These are phyloP conservation scores for Bipolaris victoriae DNA, from an alignment of 2,329 filamentous ascomycete genomes.

Conservation along the genomic window DNA sequence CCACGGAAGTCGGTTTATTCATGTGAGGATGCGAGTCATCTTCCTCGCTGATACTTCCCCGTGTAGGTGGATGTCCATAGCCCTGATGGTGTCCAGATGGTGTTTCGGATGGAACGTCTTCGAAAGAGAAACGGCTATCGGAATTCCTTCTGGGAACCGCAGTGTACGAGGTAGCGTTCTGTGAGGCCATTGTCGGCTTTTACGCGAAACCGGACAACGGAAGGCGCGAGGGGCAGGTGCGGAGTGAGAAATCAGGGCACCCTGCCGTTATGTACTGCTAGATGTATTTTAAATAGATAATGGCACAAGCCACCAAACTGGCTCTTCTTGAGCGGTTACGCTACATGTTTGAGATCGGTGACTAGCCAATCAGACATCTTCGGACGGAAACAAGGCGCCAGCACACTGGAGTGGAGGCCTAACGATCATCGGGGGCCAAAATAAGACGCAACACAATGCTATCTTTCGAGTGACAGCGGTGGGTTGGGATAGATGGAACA, in stretches of 20 bases:
- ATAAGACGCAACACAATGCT: neutral
- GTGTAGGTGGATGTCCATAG: neutral
- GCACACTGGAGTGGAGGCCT: neutral
- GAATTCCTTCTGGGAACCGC: neutral
- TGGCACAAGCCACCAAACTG: neutral
- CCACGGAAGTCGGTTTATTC: neutral
- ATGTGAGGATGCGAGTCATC: neutral
- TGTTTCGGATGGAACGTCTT: neutral
- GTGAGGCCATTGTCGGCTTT: neutral
- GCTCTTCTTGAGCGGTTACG: neutral
- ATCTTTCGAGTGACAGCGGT: neutral
- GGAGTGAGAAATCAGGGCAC: neutral
- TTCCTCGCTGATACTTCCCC: neutral
- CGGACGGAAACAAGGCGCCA: neutral
- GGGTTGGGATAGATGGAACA: no score
- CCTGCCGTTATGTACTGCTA: neutral
- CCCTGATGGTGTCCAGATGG: neutral
- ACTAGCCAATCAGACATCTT: neutral
- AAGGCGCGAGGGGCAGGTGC: neutral
- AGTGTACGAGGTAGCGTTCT: neutral
- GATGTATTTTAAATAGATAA: neutral
- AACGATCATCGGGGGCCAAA: neutral
- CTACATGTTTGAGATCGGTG: neutral
- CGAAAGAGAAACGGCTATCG: neutral
- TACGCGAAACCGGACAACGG: neutral